phyloP scores from a whole-genome alignment of 805 yeast genomes.

The Candida quercuum region DNA sequence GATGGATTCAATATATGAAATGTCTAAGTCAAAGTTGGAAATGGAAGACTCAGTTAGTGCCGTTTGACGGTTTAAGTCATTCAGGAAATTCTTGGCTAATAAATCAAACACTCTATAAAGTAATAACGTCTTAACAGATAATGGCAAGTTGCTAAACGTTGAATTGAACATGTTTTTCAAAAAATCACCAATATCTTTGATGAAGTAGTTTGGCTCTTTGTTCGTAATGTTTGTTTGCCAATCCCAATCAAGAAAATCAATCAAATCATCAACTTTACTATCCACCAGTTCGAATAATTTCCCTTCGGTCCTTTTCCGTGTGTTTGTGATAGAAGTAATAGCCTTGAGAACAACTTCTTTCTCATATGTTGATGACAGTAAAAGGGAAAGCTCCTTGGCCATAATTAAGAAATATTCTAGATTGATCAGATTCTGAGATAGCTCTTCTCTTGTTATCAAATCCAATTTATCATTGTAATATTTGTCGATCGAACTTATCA shows the following conservation, averaged over 20 bases:
- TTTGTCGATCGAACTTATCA: conserved; percentile 60
- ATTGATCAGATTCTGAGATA: conserved; percentile 84
- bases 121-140: conserved; percentile 70
- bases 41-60: conserved; percentile 53
- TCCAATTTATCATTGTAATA: conserved; percentile 57
- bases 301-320: conserved; percentile 70
- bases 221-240: conserved; percentile 58
- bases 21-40: conserved; percentile 74
- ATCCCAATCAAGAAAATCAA: conserved; percentile 82
- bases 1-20: conserved; percentile 64
- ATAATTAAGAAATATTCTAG: conserved; percentile 81
- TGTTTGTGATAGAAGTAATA: conserved; percentile 46
- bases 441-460: conserved; percentile 79
- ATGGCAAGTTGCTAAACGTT: conserved; percentile 77
- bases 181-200: conserved; percentile 81
- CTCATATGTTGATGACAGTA: conserved; percentile 29
- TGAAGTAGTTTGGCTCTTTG: conserved; percentile 63
- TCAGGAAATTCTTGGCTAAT: conserved; percentile 65
- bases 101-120: conserved; percentile 84
- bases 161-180: conserved; percentile 81
- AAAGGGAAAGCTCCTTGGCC: conserved; percentile 52
- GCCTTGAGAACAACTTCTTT: conserved; percentile 44
- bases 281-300: conserved; percentile 82
- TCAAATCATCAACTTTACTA: conserved; percentile 66
- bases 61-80: conserved; percentile 48